phyloP scores from a whole-genome alignment of 2,329 filamentous ascomycete genomes.

The Dendrostoma leiphaemia region DNA sequence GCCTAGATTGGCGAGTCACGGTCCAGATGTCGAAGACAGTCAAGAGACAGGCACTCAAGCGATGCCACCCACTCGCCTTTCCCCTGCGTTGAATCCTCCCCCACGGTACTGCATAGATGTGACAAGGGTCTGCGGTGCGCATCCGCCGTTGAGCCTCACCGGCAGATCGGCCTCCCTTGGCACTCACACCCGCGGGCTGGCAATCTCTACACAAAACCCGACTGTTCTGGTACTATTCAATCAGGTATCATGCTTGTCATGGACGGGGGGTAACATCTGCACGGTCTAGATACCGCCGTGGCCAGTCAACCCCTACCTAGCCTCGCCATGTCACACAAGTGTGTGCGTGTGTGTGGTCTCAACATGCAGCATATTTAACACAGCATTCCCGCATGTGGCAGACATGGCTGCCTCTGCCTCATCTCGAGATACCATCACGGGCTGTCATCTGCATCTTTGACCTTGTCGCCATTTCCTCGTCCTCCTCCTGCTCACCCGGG shows the following conservation, averaged over 20 bases:
- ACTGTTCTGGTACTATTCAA: no score
- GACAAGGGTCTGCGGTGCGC: not conserved
- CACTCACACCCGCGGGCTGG: not conserved
- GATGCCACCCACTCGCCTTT: slow-evolving; percentile 11
- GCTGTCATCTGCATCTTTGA: not conserved
- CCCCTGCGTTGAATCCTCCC: not conserved
- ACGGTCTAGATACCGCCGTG: slow-evolving; percentile 2
- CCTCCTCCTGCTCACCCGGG: not conserved
- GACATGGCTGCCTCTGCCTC: not conserved
- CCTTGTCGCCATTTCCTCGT: not conserved
- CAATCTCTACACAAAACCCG: no score
- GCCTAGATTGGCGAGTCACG: slow-evolving; percentile 17
- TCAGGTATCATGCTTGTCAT: no score
- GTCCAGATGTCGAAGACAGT: not conserved
- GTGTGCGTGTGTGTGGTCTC: slow-evolving; percentile 1
- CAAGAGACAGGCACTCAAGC: not conserved
- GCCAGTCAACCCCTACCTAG: not conserved
- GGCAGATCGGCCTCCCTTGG: slow-evolving; percentile 16
- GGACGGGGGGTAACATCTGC: not conserved
- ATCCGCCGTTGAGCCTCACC: slow-evolving; percentile 13
- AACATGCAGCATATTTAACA: slow-evolving; percentile 17
- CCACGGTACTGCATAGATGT: slow-evolving; percentile 8
- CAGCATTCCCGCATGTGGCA: slow-evolving; percentile 16
- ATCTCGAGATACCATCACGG: not conserved
- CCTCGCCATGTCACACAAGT: slow-evolving; percentile 3